Evolutionary conservation across 768 basidiomycete genomes (phyloP), one percentile per base, ranked within the genome.

Genomic region (Omphalotus guepiniiformis): DNA sequence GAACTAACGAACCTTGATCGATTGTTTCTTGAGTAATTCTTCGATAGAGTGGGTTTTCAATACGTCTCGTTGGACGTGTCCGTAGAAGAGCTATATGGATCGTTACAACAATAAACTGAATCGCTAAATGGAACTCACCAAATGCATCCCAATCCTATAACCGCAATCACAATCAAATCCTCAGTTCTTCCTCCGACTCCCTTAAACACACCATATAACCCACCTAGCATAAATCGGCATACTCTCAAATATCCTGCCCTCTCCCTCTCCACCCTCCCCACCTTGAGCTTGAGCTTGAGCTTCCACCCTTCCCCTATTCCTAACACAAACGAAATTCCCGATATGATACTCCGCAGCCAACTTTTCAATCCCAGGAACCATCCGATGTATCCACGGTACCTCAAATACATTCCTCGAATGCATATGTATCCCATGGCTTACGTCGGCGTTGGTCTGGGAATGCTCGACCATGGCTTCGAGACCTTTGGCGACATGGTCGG

Each of bases 151-250:
- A 38, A 85, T 69, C 32, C 72, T 72, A 37, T 12, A 52, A 15
- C 16, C 42, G 21, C 27, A 18, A 6, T 27, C 42, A 36, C 27
- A 18, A 6, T 27, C 42, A 36, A 15, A 13, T 18, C 28, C 13
- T 36, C 4, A 34, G 58, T 51, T n/a, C n/a, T n/a, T n/a, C n/a
- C n/a, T n/a, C n/a, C n/a, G n/a, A n/a, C n/a, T n/a, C n/a, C 44
- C 51, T 42, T 3, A 56, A 52, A 7, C 15, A 34, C 13, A 13
- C 21, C 12, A 46, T 41, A 19, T 30, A 6, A 54, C 53, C 28
- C 37, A 73, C 61, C 81, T 70, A 2, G 78, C 75, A 55, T 81
- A 87, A 36, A 88, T 69, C 1, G 86, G 86, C 86, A 88, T 88
- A 26, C 72, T 72, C 66, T 88, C 86, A 49, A 86, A 88, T 50